Base-by-base conservation (phyloP, 176 grass and related monocot genomes). In the Saccharum spontaneum region DNA sequence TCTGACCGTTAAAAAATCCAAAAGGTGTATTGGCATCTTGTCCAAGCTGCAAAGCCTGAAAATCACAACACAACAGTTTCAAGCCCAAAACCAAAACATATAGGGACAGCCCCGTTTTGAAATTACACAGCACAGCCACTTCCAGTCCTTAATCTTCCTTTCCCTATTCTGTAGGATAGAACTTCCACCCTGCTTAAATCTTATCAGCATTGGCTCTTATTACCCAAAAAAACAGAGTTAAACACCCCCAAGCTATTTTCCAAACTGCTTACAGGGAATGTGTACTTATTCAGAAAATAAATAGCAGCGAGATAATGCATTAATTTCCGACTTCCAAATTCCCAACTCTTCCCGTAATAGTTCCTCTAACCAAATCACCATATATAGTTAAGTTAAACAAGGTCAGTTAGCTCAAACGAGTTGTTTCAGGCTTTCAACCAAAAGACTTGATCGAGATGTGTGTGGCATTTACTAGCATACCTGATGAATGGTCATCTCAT, bases 401-500 rank as follows among this genome's bases (percentile, higher is more conserved):
- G 24, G 36, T 44, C 20, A 82, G 50, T 4, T 77, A 77, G 67
- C 20, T 7, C 17, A 18, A 34, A 17, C 15, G 7, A 78, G 4
- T 69, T 22, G 41, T 73, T 48, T 78, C 40, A 33, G 45, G 11
- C 7, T 26, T 78, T 79, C 64, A 40, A 9, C 20, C 20, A 10
- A 69, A 85, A 37, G 10, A 38, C 31, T 66, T 49, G 34, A 78
- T 55, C 9, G 46, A 73, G 38, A 78, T 39, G 31, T 1, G 34
- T 20, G 68, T 31, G 26, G 7, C 44, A 52, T 68, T 20, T 38
- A 81, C 26, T 71, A 65, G 20, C 73, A 63, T 83, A 99, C 97
- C 92, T 97, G 97, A 52, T 94, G 92, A 84, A 99, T 89, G 13
- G 79, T 94, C 91, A 97, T 99, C 69, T 97, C 92, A 92, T 99